phyloP scores from a whole-genome alignment of 345 rosid species.

The Arabis alpina region DNA sequence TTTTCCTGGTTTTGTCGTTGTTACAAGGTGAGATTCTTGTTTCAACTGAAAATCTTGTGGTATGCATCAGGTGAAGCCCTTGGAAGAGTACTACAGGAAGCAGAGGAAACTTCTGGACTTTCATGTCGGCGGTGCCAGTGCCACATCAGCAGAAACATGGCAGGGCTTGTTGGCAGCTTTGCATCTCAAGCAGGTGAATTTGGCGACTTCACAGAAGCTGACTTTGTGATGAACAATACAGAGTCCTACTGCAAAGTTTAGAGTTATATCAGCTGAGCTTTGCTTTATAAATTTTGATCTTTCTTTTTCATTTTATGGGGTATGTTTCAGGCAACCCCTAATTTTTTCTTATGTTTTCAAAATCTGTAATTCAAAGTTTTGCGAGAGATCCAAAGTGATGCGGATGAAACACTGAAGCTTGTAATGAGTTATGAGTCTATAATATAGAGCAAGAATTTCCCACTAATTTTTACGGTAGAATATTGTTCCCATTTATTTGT shows the following conservation, averaged over 20 bases:
- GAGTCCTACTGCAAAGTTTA: not conserved
- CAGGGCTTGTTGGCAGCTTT: constrained; percentile 80
- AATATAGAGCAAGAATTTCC: not conserved
- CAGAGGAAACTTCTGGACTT: constrained; percentile 82
- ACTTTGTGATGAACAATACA: constrained; percentile 44
- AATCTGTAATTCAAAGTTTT: constrained; percentile 38
- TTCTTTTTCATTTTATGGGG: constrained; percentile 27
- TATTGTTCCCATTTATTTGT: not conserved
- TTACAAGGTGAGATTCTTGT: not conserved
- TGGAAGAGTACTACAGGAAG: constrained; percentile 84
- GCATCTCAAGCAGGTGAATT: constrained; percentile 64
- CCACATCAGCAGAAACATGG: constrained; percentile 73
- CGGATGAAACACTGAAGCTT: constrained; percentile 29
- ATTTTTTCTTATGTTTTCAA: not conserved
- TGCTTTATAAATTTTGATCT: constrained; percentile 45
- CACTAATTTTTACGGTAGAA: not conserved
- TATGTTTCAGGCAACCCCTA: constrained; percentile 6
- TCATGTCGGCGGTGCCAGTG: constrained; percentile 57
- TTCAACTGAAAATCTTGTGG: not conserved
- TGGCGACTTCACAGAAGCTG: constrained; percentile 58
- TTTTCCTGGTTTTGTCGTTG: constrained; percentile 1
- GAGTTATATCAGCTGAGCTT: constrained; percentile 13
- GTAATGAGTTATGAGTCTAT: constrained; percentile 36
- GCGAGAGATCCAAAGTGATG: constrained; percentile 12
- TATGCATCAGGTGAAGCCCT: constrained; percentile 60